phyloP scores from a whole-genome alignment of 139 green algal species.

The Micractinium conductrix region DNA sequence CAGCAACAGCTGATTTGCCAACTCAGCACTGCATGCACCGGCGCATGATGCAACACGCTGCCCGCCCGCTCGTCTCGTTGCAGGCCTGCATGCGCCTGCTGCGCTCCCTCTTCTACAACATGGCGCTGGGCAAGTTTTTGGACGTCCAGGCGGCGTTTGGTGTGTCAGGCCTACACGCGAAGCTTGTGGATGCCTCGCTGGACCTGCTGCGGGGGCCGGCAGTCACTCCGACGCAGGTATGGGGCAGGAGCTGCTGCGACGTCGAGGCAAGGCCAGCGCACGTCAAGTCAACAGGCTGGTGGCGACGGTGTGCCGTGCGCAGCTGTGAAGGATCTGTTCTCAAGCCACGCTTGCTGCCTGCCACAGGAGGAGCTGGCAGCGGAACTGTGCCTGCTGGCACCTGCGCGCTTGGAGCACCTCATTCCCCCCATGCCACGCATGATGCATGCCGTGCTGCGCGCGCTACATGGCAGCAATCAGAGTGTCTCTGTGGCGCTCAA shows the following conservation, averaged over 20 bases:
- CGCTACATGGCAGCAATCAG: not conserved
- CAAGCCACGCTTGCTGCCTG: not conserved
- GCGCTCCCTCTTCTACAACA: slow-evolving; percentile 38
- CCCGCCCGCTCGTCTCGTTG: too few relatives aligned
- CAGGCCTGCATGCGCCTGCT: slow-evolving; percentile 36
- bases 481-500: slow-evolving; percentile 24
- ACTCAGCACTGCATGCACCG: too few relatives aligned
- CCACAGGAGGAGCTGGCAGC: slow-evolving; percentile 65
- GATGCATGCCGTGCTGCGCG: slow-evolving; percentile 77
- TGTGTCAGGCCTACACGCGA: slow-evolving; percentile 26
- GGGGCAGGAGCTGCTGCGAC: too few relatives aligned
- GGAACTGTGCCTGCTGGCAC: slow-evolving; percentile 90
- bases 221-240: slow-evolving; percentile 24
- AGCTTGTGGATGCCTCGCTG: slow-evolving; percentile 37
- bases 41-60: too few relatives aligned
- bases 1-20: too few relatives aligned
- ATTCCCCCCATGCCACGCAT: slow-evolving; percentile 84
- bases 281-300: not conserved
- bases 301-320: too few relatives aligned
- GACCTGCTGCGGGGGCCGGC: slow-evolving; percentile 23
- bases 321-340: too few relatives aligned
- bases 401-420: slow-evolving; percentile 77
- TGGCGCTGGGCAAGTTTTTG: slow-evolving; percentile 42
- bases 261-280: too few relatives aligned
- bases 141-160: slow-evolving; percentile 47